Conservation (phyloP, 768 basidiomycete species). For the Gelatoporia subvermispora region DNA sequence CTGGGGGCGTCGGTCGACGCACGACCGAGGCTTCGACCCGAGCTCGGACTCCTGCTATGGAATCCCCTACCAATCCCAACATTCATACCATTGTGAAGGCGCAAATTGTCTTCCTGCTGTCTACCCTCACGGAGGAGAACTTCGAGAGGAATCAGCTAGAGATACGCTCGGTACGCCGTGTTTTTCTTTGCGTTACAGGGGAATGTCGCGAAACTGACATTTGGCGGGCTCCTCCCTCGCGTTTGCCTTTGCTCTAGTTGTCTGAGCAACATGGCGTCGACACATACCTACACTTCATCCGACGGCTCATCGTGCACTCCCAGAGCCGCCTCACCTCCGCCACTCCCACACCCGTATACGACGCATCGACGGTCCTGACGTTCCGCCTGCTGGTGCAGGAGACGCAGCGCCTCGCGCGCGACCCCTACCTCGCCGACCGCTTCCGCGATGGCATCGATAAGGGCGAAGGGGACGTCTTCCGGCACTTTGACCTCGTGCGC, state of each 20-base stretch:
- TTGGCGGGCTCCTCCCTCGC: conserved; percentile 3
- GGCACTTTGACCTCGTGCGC: conserved; percentile 77
- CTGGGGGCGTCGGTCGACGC: conserved; percentile 31
- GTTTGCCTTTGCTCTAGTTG: conserved; percentile 50
- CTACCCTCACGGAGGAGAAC: conserved; percentile 94
- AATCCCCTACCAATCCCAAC: conserved; percentile 71
- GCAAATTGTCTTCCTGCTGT: conserved; percentile 96
- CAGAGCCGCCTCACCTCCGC: conserved; percentile 62
- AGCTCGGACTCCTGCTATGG: conserved; percentile 71
- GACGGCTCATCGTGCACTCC: conserved; percentile 88
- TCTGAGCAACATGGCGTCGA: conserved; percentile 96
- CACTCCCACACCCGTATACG: conserved; percentile 59
- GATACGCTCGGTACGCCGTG: conserved; percentile 80
- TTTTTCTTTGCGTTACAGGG: not conserved
- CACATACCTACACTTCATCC: conserved; percentile 96
- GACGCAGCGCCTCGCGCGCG: conserved; percentile 82
- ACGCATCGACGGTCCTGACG: conserved; percentile 72
- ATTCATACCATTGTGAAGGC: conserved; percentile 93
- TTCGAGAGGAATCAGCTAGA: conserved; percentile 92
- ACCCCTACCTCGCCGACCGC: conserved; percentile 85
- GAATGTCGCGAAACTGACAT: conserved; percentile 1
- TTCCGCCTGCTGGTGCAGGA: conserved; percentile 86
- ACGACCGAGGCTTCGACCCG: conserved; percentile 30
- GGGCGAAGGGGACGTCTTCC: conserved; percentile 79
- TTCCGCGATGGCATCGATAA: conserved; percentile 89